Percentiles rank a stretch among this genome's conserved stretches.
These are phyloP conservation scores for Heritiera littoralis DNA, from an alignment of 345 rosid species.

Conservation along the genomic window DNA sequence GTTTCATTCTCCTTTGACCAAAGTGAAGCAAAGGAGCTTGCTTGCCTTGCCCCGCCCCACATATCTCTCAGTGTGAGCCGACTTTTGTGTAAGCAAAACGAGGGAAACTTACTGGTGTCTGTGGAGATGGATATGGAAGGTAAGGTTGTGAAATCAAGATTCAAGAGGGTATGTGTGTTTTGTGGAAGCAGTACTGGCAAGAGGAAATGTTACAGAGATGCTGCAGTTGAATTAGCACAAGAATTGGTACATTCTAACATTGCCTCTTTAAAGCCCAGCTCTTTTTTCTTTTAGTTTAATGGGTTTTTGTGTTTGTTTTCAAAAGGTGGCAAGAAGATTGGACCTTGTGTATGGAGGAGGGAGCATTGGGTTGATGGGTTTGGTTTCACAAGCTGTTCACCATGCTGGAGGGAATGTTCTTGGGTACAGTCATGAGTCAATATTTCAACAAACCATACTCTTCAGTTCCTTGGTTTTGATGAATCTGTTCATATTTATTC, in stretches of 20 bases:
- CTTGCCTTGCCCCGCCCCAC: slow-evolving; percentile 21
- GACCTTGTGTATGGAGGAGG: slow-evolving; percentile 97
- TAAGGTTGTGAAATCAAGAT: slow-evolving; percentile 51
- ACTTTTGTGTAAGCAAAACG: not conserved
- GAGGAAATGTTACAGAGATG: slow-evolving; percentile 73
- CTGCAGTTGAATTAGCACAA: slow-evolving; percentile 74
- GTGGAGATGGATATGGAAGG: slow-evolving; percentile 26
- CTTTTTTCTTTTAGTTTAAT: not conserved
- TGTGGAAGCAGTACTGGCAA: slow-evolving; percentile 88
- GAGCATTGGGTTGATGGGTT: slow-evolving; percentile 93
- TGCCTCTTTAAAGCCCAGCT: not conserved
- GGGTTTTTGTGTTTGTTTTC: slow-evolving; percentile 1
- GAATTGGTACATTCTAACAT: slow-evolving; percentile 55
- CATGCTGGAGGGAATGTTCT: slow-evolving; percentile 85
- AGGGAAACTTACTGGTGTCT: not conserved
- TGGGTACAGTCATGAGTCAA: slow-evolving; percentile 49
- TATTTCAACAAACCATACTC: not conserved
- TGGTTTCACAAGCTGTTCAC: slow-evolving; percentile 82
- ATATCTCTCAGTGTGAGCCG: not conserved
- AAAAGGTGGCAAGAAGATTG: slow-evolving; percentile 63
- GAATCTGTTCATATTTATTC: not conserved
- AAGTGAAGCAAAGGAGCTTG: slow-evolving; percentile 24
- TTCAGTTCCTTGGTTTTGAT: not conserved
- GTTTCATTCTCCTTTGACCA: not conserved
- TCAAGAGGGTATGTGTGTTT: slow-evolving; percentile 80